A percentile compares a stretch with the other conserved stretches of the same genome.
Conservation (phyloP, 352 stramenopile genomes). For the Phytophthora sojae region DNA sequence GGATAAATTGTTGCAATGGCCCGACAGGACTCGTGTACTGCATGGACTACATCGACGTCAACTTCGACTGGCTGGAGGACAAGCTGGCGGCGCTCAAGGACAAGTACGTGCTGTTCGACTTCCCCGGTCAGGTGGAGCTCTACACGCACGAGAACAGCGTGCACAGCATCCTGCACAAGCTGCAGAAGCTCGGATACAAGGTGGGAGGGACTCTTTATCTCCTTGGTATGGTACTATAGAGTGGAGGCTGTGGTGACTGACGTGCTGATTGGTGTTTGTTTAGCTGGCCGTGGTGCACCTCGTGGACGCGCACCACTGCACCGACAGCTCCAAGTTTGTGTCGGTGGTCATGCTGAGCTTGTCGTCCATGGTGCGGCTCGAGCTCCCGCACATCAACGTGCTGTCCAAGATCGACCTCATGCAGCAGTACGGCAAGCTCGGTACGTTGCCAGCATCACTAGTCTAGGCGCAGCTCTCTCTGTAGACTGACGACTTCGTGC, state of each 20-base stretch:
- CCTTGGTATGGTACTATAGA: background rate
- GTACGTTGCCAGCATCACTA: slow-evolving; percentile 26
- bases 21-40: slow-evolving; percentile 95
- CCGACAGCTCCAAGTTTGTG: slow-evolving; percentile 98
- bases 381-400: slow-evolving; percentile 98
- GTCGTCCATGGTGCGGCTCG: slow-evolving; percentile 97
- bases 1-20: slow-evolving; percentile 1
- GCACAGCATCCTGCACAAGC: slow-evolving; percentile 94
- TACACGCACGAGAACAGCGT: slow-evolving; percentile 99
- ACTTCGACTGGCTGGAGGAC: slow-evolving; percentile 98
- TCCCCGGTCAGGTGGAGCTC: slow-evolving; percentile 99
- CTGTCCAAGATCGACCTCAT: slow-evolving; percentile 99
- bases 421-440: slow-evolving; percentile 90
- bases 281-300: slow-evolving; percentile 94
- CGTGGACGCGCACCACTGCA: slow-evolving; percentile 95
- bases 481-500: background rate
- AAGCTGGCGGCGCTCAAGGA: slow-evolving; percentile 85
- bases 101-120: slow-evolving; percentile 99
- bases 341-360: slow-evolving; percentile 96
- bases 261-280: background rate
- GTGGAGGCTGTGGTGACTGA: background rate
- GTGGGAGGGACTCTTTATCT: slow-evolving; percentile 46
- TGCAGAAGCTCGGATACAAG: slow-evolving; percentile 91
- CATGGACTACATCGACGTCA: slow-evolving; percentile 99
- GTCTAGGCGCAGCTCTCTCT: background rate